phyloP scores from a whole-genome alignment of 73 alveolate species.

The Strombidium stylifer region DNA sequence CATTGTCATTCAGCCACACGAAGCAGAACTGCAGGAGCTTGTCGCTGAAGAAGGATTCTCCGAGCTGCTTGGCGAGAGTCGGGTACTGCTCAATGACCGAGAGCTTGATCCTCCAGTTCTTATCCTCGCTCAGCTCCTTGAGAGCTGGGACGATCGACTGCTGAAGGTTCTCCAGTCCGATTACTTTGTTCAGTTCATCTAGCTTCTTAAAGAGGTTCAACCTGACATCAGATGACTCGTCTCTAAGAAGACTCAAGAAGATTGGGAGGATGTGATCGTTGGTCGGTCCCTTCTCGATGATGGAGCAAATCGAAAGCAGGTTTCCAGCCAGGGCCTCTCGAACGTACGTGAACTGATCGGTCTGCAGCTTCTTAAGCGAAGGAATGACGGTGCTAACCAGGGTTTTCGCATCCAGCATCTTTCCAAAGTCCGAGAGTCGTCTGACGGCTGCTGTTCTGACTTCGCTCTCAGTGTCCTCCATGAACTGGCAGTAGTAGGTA shows the following conservation, averaged over 20 bases:
- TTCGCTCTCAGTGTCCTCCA: conserved; percentile 63
- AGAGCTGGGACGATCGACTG: conserved; percentile 83
- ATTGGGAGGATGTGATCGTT: conserved; percentile 59
- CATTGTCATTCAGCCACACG: conserved; percentile 64
- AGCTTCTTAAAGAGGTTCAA: conserved; percentile 66
- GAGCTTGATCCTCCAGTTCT: conserved; percentile 86
- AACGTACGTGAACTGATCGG: conserved; percentile 64
- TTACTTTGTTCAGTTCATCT: conserved; percentile 64
- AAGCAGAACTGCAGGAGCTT: conserved; percentile 67
- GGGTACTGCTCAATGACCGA: conserved; percentile 81
- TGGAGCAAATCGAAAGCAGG: conserved; percentile 70
- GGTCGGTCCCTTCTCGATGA: conserved; percentile 61
- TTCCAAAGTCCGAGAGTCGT: conserved; percentile 44
- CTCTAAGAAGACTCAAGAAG: conserved; percentile 49
- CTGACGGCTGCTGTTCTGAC: conserved; percentile 72
- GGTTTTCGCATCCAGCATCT: conserved; percentile 50
- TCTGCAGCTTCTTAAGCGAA: conserved; percentile 62
- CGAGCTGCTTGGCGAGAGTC: conserved; percentile 72
- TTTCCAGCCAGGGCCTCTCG: conserved; percentile 83
- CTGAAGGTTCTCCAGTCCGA: conserved; percentile 67
- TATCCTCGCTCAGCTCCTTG: conserved; percentile 70
- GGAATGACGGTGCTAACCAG: conserved; percentile 59
- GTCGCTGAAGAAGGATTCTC: conserved; percentile 77
- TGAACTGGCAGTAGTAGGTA: conserved; percentile 42
- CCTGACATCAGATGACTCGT: conserved; percentile 67